Base-by-base conservation (phyloP, 768 basidiomycete species). In the Exsudoporus frostii region DNA sequence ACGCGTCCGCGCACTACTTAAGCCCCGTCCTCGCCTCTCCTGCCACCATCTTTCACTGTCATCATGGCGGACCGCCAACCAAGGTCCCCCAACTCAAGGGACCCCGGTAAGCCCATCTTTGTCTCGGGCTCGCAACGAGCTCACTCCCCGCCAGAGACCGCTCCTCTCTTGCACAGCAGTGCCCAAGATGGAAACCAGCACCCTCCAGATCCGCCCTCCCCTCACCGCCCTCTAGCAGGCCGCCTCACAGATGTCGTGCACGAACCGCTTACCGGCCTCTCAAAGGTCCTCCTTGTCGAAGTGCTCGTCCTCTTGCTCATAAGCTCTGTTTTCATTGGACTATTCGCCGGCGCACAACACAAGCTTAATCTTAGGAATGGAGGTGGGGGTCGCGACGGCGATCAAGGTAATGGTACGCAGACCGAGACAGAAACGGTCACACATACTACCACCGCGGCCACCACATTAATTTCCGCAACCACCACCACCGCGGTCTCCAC, bases 301-400 rank as follows among this genome's bases (percentile, higher is more conserved):
- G 80, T 82, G 0, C 79, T 98, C 55, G 69, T 89, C 25, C 78
- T 99, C 43, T 77, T 98, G 14, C 78, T 98, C 42, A 77, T 92
- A 44, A 85, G 82, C 58, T 88, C 90, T 7, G 78, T 91, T n/a
- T 95, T 96, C 70, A 86, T 95, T 55, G 96, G 96, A 10, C 76
- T 99, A 5, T 98, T 94, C 69, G 88, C 92, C 30, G 97, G 97
- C 10, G 86, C 87, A 1, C 84, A 92, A 66, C 87, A 90, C 64
- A 85, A 83, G 55, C 77, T 93, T 48, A 81, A 81, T 55, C 62
- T 77, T n/a, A 75, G 74, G 41, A 71, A 77, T 13, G 74, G 71
- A 27, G 71, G 66, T 52, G 61, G 59, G 27, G 67, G 70, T 24
- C 65, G 52, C 34, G 58, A 61, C 38, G 53, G 53, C 29, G 56